A percentile compares a stretch with the other conserved stretches of the same genome.
Evolutionary conservation across 306 rosid species (phyloP).

Genomic region (Lathyrus sativus): DNA sequence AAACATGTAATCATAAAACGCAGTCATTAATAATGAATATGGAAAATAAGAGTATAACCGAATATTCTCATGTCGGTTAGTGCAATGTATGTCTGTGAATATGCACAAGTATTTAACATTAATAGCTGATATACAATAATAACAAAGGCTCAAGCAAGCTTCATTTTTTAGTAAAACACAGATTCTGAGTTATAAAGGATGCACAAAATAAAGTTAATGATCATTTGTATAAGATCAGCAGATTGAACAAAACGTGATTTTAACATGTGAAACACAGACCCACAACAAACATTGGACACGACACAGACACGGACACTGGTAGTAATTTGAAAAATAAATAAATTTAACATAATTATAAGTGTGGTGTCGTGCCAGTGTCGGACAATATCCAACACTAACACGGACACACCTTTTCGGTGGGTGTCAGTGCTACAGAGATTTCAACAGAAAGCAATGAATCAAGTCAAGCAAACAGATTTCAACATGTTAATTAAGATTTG

Average conservation of each 20-base stretch:
- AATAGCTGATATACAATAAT: conserved; percentile 13
- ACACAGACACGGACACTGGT: no score
- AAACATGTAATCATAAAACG: conserved; percentile 2
- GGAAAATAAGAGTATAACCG: conserved; percentile 9
- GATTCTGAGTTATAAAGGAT: conserved; percentile 1
- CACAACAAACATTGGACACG: no score
- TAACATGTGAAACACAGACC: background rate
- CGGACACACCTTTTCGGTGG: no score
- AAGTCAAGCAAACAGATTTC: conserved; percentile 3
- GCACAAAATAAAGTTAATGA: conserved; percentile 4
- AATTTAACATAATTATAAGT: no score
- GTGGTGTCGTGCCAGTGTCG: no score
- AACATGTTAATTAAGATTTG: conserved; percentile 8
- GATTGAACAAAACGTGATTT: conserved; percentile 8
- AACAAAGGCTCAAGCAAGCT: background rate
- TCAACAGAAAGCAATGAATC: conserved; percentile 24
- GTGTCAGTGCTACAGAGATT: background rate
- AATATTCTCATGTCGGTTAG: background rate
- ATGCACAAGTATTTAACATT: background rate
- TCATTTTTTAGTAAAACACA: background rate
- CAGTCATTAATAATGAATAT: conserved; percentile 16
- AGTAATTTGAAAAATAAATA: no score
- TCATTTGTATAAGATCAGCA: conserved; percentile 16
- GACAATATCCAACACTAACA: no score
- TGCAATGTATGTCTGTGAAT: background rate